Conservation (phyloP, 192 early-diverging fungal species). For the Tieghemiomyces parasiticus region DNA sequence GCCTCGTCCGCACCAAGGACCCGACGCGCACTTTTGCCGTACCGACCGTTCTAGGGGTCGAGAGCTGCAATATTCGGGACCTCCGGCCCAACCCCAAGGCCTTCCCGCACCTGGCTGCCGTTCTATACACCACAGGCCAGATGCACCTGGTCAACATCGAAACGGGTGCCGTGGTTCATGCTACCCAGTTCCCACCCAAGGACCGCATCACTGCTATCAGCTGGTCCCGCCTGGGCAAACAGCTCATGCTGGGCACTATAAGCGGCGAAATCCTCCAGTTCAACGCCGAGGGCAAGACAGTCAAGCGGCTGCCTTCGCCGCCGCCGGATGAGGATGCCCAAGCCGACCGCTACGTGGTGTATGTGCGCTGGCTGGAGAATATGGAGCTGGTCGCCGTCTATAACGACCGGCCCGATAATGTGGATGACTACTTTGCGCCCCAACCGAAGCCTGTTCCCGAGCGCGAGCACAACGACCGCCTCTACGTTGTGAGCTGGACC, state of each 20-base stretch:
- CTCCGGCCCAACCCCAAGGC: background rate
- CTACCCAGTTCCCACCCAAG: background rate
- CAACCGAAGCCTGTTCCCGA: background rate
- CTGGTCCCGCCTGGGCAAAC: slow-evolving; percentile 1
- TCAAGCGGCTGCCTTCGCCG: background rate
- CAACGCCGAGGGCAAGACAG: background rate
- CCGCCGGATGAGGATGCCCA: background rate
- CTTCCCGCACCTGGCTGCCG: background rate
- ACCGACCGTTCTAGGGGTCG: background rate
- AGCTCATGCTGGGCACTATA: background rate
- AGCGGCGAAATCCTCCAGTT: background rate
- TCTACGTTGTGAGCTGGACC: background rate
- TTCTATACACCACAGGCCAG: slow-evolving; percentile 8
- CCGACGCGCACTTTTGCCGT: background rate
- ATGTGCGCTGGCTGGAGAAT: background rate
- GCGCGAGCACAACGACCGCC: background rate
- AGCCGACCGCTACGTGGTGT: background rate
- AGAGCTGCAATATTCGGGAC: background rate
- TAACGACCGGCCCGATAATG: background rate
- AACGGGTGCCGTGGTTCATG: background rate
- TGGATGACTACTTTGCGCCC: background rate
- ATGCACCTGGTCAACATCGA: background rate
- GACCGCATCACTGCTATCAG: background rate
- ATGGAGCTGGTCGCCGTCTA: background rate
- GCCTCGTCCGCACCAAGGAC: background rate